These are phyloP conservation scores for Neonectria punicea DNA, from an alignment of 2,329 filamentous ascomycete genomes.

Conservation along the genomic window DNA sequence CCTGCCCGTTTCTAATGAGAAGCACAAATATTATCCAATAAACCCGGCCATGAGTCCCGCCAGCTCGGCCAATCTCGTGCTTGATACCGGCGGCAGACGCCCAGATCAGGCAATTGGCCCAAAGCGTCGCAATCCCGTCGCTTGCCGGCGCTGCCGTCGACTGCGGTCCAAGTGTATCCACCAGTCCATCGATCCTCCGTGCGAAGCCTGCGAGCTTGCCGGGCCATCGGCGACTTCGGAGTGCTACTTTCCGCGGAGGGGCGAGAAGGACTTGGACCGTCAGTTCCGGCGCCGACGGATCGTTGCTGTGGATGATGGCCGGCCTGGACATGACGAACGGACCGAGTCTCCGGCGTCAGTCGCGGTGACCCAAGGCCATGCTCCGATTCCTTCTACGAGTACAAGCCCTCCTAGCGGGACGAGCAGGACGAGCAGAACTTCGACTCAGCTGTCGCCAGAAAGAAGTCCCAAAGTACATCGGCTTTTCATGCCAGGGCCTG, in stretches of 20 bases:
- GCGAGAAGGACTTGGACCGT: constrained; percentile 36
- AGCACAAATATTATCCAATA: neutral
- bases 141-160: constrained; percentile 42
- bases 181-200: constrained; percentile 26
- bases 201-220: constrained; percentile 31
- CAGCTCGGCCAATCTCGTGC: neutral
- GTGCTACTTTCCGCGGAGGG: constrained; percentile 36
- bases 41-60: neutral
- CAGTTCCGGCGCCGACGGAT: constrained; percentile 30
- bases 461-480: neutral
- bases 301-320: neutral
- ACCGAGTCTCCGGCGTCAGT: neutral
- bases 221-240: constrained; percentile 22
- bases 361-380: neutral
- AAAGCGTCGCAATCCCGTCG: constrained; percentile 36
- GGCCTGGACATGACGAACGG: neutral
- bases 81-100: neutral
- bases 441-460: neutral
- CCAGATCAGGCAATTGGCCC: neutral
- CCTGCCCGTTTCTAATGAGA: neutral
- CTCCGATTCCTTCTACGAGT: neutral
- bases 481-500: neutral
- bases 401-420: neutral
- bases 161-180: constrained; percentile 38
- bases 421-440: neutral